Conservation (phyloP, 768 basidiomycete species). For the Austroboletus eburneus region DNA sequence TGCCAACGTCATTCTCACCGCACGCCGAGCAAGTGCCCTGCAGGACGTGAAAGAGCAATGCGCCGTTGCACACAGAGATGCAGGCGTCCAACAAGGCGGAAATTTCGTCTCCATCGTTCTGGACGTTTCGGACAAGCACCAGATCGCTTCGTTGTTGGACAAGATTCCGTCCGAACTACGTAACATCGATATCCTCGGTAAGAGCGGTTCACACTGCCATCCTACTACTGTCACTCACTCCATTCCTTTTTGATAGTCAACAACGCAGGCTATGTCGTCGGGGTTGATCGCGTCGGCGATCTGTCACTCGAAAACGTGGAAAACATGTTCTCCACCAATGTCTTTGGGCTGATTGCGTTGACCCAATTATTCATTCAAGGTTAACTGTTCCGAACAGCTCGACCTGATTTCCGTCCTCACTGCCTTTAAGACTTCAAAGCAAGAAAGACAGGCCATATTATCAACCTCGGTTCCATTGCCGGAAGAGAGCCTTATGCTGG, state of each 20-base stretch:
- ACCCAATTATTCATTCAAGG: conserved; percentile 72
- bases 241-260: conserved; percentile 40
- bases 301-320: conserved; percentile 76
- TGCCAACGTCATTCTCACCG: conserved; percentile 81
- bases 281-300: conserved; percentile 82
- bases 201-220: conserved; percentile 20
- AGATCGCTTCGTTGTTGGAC: conserved; percentile 65
- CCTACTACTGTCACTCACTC: background rate
- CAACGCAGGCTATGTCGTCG: conserved; percentile 88
- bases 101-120: conserved; percentile 67
- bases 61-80: conserved; percentile 63
- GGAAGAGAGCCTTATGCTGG: conserved; percentile 86
- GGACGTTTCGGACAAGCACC: conserved; percentile 75
- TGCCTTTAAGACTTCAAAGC: conserved; percentile 63
- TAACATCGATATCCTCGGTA: conserved; percentile 81
- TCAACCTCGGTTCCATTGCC: conserved; percentile 94
- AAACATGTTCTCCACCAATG: conserved; percentile 77
- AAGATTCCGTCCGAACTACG: conserved; percentile 68
- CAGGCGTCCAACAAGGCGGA: conserved; percentile 72
- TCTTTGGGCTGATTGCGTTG: conserved; percentile 79
- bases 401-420: conserved; percentile 8
- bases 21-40: conserved; percentile 72
- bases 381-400: conserved; percentile 12
- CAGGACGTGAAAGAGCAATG: conserved; percentile 67
- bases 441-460: conserved; percentile 79